phyloP scores from a whole-genome alignment of 1,139 yeast species.

The Scheffersomyces parashehatae region DNA sequence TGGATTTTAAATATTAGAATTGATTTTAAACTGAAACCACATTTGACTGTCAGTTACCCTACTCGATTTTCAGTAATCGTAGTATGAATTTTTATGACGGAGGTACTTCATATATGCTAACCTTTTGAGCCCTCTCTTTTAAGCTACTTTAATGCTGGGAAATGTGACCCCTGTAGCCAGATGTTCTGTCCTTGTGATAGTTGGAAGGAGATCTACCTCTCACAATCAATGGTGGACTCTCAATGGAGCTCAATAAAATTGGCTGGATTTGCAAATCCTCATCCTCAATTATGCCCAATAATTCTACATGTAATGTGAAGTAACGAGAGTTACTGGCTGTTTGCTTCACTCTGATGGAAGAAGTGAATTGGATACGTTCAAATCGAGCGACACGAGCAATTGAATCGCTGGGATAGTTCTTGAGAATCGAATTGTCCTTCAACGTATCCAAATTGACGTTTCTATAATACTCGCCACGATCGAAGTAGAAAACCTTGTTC shows the following conservation, averaged over 20 bases:
- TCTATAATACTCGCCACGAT: constrained; percentile 38
- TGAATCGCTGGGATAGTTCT: constrained; percentile 49
- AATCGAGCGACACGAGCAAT: constrained; percentile 64
- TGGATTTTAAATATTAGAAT: no score
- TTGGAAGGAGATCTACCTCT: constrained; percentile 72
- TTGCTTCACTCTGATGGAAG: constrained; percentile 57
- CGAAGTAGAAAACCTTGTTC: constrained; percentile 53
- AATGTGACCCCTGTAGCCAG: constrained; percentile 35
- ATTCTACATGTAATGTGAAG: constrained; percentile 55
- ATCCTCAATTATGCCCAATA: constrained; percentile 50
- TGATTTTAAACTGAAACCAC: no score
- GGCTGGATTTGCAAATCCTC: constrained; percentile 42
- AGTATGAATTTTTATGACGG: background rate
- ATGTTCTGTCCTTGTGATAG: constrained; percentile 47
- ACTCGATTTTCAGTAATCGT: constrained; percentile 1
- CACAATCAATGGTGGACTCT: constrained; percentile 64
- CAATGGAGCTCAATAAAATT: constrained; percentile 40
- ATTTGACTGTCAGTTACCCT: background rate
- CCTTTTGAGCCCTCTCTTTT: no score
- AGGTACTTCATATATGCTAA: background rate
- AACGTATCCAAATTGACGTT: constrained; percentile 29
- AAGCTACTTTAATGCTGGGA: no score
- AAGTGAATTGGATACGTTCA: constrained; percentile 68
- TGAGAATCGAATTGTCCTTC: constrained; percentile 35
- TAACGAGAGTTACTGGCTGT: constrained; percentile 46